Evolutionary conservation across 2,329 filamentous ascomycete genomes (phyloP), one percentile per base, ranked within the genome.

Genomic region (Podosphaera xanthii): DNA sequence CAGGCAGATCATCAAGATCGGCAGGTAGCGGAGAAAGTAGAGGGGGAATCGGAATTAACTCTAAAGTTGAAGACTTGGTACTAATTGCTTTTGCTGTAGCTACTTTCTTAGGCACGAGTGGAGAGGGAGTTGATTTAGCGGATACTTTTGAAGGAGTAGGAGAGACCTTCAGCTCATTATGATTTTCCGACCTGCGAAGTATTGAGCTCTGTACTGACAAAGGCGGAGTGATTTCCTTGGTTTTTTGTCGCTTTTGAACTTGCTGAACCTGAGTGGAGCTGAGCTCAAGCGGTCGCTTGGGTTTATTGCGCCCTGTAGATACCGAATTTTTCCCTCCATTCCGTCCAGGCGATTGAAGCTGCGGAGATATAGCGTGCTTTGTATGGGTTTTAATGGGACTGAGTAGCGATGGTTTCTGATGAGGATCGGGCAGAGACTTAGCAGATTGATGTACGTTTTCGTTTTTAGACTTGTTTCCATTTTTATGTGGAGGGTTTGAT

Each of bases 231-330:
- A 31, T 4, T 12, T n/a, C 36, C 14, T 50, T 34, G 38, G 38
- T 35, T 61, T 65, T 69, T 5, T 64, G 59, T 31, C 67, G 62
- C 60, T 68, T 69, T 48, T 68, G 66, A 31, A 65, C 56, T 48
- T 64, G 65, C 48, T 59, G 59, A 38, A 59, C 33, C 52, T 22
- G 22, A 22, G 65, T 63, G 35, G 60, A 62, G 58, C 61, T 52
- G 61, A 60, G 6, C n/a, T 68, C 67, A 3, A 64, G 59, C n/a
- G 63, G 60, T 52, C 67, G 61, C 62, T 69, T 69, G 7, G 60
- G 62, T 5, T 59, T 61, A 44, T 64, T 64, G 4, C 49, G 40
- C 5, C 62, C 62, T 8, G 22, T 42, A 5, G 34, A n/a, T 30
- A 60, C 56, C 12, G 50, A 59, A 46, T 63, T 62, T n/a, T 49